Evolutionary conservation across 179 eudicot species (phyloP), one percentile per base, ranked within the genome.

Genomic region (Monotropa hypopitys): DNA sequence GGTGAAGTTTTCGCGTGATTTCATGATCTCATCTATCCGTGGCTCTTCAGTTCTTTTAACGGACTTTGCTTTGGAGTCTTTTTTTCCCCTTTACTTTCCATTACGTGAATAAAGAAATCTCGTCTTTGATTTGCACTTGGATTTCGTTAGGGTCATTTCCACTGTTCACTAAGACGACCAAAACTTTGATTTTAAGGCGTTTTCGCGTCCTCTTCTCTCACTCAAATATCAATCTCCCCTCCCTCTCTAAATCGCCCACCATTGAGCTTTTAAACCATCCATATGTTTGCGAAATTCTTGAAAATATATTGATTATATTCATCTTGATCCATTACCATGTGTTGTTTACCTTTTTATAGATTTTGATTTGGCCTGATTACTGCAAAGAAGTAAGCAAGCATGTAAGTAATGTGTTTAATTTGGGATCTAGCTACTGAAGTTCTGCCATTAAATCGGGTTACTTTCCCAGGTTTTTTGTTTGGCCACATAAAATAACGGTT

Each of bases 401-500:
- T 70, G 67, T 56, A 79, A 78, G 75, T 61, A 80, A 50, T 66
- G 65, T 66, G 71, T 77, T 71, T 46, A 59, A 76, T 74, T 75
- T 59, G 18, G 33, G n/a, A n/a, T n/a, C n/a, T n/a, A 59, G 50
- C 73, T 76, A 45, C 74, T 72, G 77, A 76, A 73, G 43, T 51
- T 78, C 61, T 42, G 71, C 73, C 59, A 78, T 59, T 59, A 16
- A 63, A 76, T 63, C 28, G n/a, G 72, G 67, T 73, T 32, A 16
- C 74, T 49, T 71, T 0, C 21, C 65, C 13, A 23, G 21, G 35
- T 70, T 70, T 13, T 57, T 59, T 47, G 13, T 3, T 47, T 59
- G 66, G 83, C 73, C 85, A 82, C 88, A 86, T 86, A 80, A 86
- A 84, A 86, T 86, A 81, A 38, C 40, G 40, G 40, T 38, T 38